phyloP scores from a whole-genome alignment of 495 filamentous ascomycete genomes.

The Talaromyces liani region DNA sequence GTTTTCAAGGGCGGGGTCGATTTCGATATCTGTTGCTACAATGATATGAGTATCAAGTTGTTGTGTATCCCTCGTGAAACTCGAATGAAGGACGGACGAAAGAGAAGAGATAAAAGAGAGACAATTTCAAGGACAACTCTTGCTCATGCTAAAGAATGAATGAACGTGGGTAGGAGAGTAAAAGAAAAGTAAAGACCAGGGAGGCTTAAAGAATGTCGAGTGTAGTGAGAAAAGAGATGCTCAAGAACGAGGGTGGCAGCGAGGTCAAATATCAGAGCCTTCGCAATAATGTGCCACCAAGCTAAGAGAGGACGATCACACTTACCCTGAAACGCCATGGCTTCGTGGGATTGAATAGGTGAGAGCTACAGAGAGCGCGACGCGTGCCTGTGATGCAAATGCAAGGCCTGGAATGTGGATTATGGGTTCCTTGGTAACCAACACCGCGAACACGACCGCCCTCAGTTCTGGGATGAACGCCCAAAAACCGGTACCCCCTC shows the following conservation, averaged over 20 bases:
- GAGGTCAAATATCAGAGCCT: conserved; percentile 11
- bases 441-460: conserved; percentile 6
- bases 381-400: conserved; percentile 12
- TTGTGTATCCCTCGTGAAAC: background rate
- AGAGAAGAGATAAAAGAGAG: conserved; percentile 3
- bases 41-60: background rate
- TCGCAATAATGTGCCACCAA: conserved; percentile 4
- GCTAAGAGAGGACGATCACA: conserved; percentile 5
- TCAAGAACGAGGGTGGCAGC: conserved; percentile 8
- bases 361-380: conserved; percentile 6
- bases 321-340: conserved; percentile 10
- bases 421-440: conserved; percentile 10
- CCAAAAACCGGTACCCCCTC: background rate
- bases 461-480: background rate
- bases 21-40: conserved; percentile 4
- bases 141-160: conserved; percentile 10
- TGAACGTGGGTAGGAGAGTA: conserved; percentile 8
- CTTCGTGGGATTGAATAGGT: conserved; percentile 1
- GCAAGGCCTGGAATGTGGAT: conserved; percentile 12
- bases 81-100: background rate
- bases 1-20: conserved; percentile 8
- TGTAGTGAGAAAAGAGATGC: background rate
- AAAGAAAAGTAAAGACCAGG: background rate
- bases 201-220: conserved; percentile 9
- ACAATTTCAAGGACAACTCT: conserved; percentile 2